phyloP scores from a whole-genome alignment of 1,139 yeast genomes.

The Suhomyces ambrosiae region DNA sequence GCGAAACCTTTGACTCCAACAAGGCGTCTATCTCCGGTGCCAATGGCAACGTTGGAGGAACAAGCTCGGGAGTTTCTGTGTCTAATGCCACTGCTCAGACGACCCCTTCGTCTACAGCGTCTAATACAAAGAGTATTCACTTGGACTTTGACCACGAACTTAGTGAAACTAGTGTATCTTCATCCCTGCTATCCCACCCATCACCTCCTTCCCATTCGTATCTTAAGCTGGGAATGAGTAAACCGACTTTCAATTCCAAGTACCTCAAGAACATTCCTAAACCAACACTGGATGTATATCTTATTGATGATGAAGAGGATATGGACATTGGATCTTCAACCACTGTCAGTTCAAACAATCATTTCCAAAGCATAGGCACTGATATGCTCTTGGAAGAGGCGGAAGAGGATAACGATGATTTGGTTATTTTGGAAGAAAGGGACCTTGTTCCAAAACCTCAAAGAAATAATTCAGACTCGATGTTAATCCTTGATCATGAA shows the following conservation, averaged over 20 bases:
- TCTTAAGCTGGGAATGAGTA: constrained; percentile 3
- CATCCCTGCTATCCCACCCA: constrained; percentile 15
- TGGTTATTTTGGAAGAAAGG: constrained; percentile 23
- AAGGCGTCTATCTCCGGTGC: constrained; percentile 12
- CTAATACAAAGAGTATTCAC: constrained; percentile 13
- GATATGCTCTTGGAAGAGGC: constrained; percentile 13
- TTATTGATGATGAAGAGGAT: constrained; percentile 20
- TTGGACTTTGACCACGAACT: constrained; percentile 17
- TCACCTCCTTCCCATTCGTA: constrained; percentile 13
- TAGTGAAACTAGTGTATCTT: constrained; percentile 15
- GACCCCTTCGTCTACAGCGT: constrained; percentile 8
- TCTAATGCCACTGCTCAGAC: constrained; percentile 2
- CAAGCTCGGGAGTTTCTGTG: neutral
- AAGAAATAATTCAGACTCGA: constrained; percentile 43
- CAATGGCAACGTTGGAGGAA: neutral
- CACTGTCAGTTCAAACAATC: constrained; percentile 6
- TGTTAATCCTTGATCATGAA: constrained; percentile 40
- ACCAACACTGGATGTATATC: constrained; percentile 12
- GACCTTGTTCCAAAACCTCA: constrained; percentile 17
- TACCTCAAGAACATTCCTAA: constrained; percentile 11
- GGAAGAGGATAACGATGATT: constrained; percentile 22
- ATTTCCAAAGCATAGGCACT: constrained; percentile 6
- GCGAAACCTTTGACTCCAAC: constrained; percentile 39
- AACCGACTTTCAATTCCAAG: constrained; percentile 14
- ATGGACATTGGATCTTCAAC: constrained; percentile 13